These are phyloP conservation scores for Solanum pennellii DNA, from an alignment of 257 asterid species.

Conservation along the genomic window DNA sequence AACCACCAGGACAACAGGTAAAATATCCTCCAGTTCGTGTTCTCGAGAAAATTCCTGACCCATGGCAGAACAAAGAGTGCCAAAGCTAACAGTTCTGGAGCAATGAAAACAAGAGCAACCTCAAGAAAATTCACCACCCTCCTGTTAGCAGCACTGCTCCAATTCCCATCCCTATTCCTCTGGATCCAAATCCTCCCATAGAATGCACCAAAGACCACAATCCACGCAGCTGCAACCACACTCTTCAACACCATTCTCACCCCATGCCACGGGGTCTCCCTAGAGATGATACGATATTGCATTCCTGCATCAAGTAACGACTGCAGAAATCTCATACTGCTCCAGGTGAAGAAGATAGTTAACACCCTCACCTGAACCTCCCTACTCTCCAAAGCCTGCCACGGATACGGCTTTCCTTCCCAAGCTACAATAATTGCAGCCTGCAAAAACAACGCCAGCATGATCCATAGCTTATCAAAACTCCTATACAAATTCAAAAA, in stretches of 20 bases:
- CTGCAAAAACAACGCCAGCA: constrained; percentile 83
- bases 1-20: constrained; percentile 95
- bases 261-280: constrained; percentile 78
- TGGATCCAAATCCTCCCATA: constrained; percentile 69
- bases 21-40: constrained; percentile 81
- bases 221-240: constrained; percentile 78
- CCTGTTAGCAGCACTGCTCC: constrained; percentile 38
- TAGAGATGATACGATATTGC: constrained; percentile 78
- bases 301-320: constrained; percentile 73
- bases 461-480: constrained; percentile 91
- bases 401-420: constrained; percentile 54
- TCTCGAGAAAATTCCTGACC: constrained; percentile 86
- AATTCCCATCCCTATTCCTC: constrained; percentile 36
- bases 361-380: constrained; percentile 77
- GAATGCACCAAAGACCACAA: constrained; percentile 69
- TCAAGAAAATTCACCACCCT: constrained; percentile 60
- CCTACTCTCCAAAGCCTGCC: constrained; percentile 59
- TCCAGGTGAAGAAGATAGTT: constrained; percentile 83
- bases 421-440: constrained; percentile 84
- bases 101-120: constrained; percentile 59
- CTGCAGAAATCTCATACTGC: constrained; percentile 77
- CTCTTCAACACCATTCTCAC: constrained; percentile 80
- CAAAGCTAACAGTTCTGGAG: constrained; percentile 74
- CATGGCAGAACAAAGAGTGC: constrained; percentile 77
- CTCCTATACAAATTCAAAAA: constrained; percentile 90